Base-by-base conservation (phyloP, 2,329 filamentous ascomycete genomes). In the Bipolaris oryzae region DNA sequence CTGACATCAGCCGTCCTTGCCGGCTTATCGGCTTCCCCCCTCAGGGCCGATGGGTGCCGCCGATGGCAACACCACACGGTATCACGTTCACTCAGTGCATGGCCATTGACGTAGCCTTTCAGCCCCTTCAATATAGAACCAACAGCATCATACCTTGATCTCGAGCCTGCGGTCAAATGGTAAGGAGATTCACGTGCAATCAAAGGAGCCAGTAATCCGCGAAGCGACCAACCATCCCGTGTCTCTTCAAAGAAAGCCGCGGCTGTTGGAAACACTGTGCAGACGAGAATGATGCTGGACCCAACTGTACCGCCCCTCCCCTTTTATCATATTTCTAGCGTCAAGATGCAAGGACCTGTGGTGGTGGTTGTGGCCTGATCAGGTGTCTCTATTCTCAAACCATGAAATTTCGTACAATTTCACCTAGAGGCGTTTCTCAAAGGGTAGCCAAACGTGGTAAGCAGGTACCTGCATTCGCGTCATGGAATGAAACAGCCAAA, bases 21-120 rank as follows among this genome's bases (percentile, higher is more conserved):
- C 45, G 44, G 18, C 28, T 23, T 25, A n/a, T 39, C 45, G 37
- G 41, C 41, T 23, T 37, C 28, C 33, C 35, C 35, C 25, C 31
- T 21, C 42, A 50, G 38, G 31, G 15, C 44, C 34, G 38, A 33
- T 21, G 43, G 50, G 46, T 28, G 15, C 15, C 10, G 43, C 33
- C 34, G 44, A 35, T 34, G 34, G 49, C 46, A 54, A 49, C 42
- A 53, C 43, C 52, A 44, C 42, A 51, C 37, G 60, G 58, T 57
- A 57, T 52, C 45, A 50, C 61, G 55, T 55, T 18, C 50, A 47
- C 50, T 50, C 52, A 55, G 61, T 34, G 23, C 41, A 53, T 43
- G 23, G 34, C 48, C 35, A 21, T 50, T 38, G 28, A n/a, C 43
- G 33, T 48, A 41, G 41, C 35, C 31, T 35, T 41, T 41, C 28